Conservation (phyloP, 2,329 filamentous ascomycete species). For the Beauveria asiatica region DNA sequence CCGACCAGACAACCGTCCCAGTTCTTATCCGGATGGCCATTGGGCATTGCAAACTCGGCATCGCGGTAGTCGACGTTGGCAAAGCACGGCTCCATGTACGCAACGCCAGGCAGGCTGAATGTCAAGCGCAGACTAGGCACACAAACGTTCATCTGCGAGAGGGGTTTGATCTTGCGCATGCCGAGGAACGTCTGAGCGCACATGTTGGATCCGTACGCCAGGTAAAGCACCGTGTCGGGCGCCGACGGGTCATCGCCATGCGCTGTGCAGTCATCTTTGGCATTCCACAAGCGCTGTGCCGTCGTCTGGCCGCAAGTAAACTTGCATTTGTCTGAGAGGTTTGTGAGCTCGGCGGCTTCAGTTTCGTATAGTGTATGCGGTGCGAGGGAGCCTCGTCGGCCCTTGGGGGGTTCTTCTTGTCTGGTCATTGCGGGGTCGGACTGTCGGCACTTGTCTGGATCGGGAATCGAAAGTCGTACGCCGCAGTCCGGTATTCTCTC, state of each 20-base stretch:
- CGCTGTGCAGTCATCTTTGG: slow-evolving; percentile 15
- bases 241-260: slow-evolving; percentile 17
- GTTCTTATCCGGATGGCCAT: slow-evolving; percentile 11
- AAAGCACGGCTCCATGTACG: slow-evolving; percentile 87
- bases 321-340: slow-evolving; percentile 19
- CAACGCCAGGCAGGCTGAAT: slow-evolving; percentile 78
- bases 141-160: slow-evolving; percentile 73
- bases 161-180: slow-evolving; percentile 66
- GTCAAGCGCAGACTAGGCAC: slow-evolving; percentile 70
- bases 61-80: slow-evolving; percentile 63
- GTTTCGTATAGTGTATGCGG: slow-evolving; percentile 19
- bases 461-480: not conserved
- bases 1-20: slow-evolving; percentile 84
- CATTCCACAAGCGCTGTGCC: slow-evolving; percentile 20
- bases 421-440: not conserved
- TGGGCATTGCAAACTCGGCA: slow-evolving; percentile 13
- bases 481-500: too few relatives aligned
- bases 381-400: not conserved
- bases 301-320: slow-evolving; percentile 23
- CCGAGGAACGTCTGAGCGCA: slow-evolving; percentile 71
- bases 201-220: slow-evolving; percentile 91
- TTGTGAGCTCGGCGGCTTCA: slow-evolving; percentile 12
- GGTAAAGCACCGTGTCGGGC: slow-evolving; percentile 58
- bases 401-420: not conserved
- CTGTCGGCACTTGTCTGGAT: not conserved